Base-by-base conservation (phyloP, 495 filamentous ascomycete genomes). In the Pseudoneurospora amorphoporcata region DNA sequence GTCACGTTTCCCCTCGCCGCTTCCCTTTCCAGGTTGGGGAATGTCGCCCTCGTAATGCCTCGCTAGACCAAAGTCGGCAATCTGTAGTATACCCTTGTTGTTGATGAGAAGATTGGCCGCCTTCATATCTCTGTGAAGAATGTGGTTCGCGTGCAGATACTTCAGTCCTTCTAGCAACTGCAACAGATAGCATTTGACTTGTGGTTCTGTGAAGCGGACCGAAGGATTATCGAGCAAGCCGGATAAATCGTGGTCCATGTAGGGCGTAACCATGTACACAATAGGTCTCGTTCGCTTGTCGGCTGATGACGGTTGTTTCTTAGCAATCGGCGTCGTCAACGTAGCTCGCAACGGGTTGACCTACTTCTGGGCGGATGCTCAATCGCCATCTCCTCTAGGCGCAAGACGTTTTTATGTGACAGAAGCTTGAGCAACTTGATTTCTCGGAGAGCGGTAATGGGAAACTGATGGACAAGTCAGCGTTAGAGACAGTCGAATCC, bases 221-320 rank as follows among this genome's bases (percentile, higher is more conserved):
- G 88, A 87, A 38, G 95, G 94, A 75, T 99, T 99, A 79, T 98
- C 95, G 73, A 99, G 88, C 16, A 99, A 88, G 70, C 95, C 95
- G 19, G 95, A 97, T 7, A 99, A 86, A 79, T 99, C 95, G 79
- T 99, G 95, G 76, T 98, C 95, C 95, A 98, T 97, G 79, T 98
- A 99, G 40, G 94, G 95, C 35, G 90, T 97, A 69, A 98, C 95
- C 95, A 99, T 99, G 79, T 97, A 98, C 86, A 98, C 92, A 79
- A 93, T 92, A 0, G 92, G 90, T 72, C 91, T 89, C 81, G 94
- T 95, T 68, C 89, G 87, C 75, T 92, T 93, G 79, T 94, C 92
- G 68, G 84, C 87, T 89, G 74, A 16, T 29, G 39, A 43, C 39
- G 45, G 80, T 74, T 71, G 77, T 69, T 69, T 38, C 12, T 16